Evolutionary conservation across 2,329 filamentous ascomycete species (phyloP).

Genomic region (Fusarium annulatum): DNA sequence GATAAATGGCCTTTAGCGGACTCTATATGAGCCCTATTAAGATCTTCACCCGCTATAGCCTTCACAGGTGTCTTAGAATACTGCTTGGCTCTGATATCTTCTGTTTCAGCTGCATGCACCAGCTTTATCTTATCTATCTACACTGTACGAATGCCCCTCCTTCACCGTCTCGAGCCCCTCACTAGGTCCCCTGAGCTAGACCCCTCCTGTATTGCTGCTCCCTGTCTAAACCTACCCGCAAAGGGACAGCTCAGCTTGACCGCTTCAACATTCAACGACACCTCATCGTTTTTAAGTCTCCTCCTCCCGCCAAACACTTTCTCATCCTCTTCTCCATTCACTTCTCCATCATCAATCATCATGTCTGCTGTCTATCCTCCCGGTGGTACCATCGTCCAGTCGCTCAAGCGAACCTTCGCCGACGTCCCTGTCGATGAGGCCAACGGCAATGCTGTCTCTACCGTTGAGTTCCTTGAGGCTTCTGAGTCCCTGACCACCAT

Average conservation of each 20-base stretch:
- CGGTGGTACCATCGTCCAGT: slow-evolving; percentile 85
- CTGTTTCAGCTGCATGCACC: not conserved
- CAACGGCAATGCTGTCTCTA: slow-evolving; percentile 82
- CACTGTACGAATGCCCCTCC: slow-evolving; percentile 44
- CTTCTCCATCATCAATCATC: slow-evolving; percentile 41
- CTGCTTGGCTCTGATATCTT: not conserved
- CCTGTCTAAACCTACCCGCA: slow-evolving; percentile 28
- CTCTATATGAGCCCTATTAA: not conserved
- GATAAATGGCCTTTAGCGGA: not conserved
- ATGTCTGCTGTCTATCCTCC: slow-evolving; percentile 69
- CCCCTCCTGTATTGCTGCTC: slow-evolving; percentile 35
- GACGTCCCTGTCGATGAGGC: slow-evolving; percentile 81
- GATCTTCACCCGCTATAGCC: not conserved
- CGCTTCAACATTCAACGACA: slow-evolving; percentile 42
- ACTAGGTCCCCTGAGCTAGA: slow-evolving; percentile 37
- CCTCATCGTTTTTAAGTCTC: slow-evolving; percentile 28
- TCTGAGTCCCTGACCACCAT: slow-evolving; percentile 87
- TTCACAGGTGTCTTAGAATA: not conserved
- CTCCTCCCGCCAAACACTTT: slow-evolving; percentile 17
- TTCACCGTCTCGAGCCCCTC: slow-evolving; percentile 39
- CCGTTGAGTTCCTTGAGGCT: slow-evolving; percentile 90
- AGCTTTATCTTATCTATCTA: slow-evolving; percentile 41
- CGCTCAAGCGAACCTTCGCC: slow-evolving; percentile 83
- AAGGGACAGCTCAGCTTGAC: slow-evolving; percentile 44
- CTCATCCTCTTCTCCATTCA: slow-evolving; percentile 10